These are phyloP conservation scores for Coprinopsis marcescibilis DNA, from an alignment of 768 basidiomycete species.

Conservation along the genomic window DNA sequence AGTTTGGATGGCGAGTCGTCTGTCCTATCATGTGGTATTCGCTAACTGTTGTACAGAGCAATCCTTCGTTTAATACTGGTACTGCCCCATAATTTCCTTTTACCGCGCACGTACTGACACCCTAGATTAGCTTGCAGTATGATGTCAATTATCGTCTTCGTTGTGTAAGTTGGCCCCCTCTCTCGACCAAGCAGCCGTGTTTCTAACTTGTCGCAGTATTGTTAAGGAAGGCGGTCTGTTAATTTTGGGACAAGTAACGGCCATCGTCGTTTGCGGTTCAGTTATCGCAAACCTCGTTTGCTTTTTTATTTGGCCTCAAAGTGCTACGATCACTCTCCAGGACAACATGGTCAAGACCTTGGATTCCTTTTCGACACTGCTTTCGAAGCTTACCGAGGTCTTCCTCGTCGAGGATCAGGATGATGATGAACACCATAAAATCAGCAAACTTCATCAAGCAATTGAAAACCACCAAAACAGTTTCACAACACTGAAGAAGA, in stretches of 20 bases:
- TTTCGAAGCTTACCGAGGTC: conserved; percentile 73
- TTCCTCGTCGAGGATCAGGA: conserved; percentile 76
- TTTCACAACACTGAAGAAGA: conserved; percentile 86
- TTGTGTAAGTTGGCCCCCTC: conserved; percentile 48
- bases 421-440: conserved; percentile 45
- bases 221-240: conserved; percentile 85
- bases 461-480: conserved; percentile 82
- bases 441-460: conserved; percentile 68
- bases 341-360: conserved; percentile 79
- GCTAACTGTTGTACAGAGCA: conserved; percentile 32
- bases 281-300: conserved; percentile 80
- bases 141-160: conserved; percentile 77
- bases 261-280: conserved; percentile 75
- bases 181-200: background rate
- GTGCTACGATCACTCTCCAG: conserved; percentile 79
- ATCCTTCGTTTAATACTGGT: conserved; percentile 89
- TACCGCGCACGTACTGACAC: background rate
- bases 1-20: conserved; percentile 62
- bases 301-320: conserved; percentile 77
- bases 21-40: background rate
- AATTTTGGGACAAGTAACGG: conserved; percentile 66
- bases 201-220: conserved; percentile 38
- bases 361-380: conserved; percentile 82
- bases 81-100: conserved; percentile 12
- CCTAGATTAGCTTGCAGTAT: conserved; percentile 65